phyloP scores from a whole-genome alignment of 805 yeast species.

The Metschnikowia anglica region DNA sequence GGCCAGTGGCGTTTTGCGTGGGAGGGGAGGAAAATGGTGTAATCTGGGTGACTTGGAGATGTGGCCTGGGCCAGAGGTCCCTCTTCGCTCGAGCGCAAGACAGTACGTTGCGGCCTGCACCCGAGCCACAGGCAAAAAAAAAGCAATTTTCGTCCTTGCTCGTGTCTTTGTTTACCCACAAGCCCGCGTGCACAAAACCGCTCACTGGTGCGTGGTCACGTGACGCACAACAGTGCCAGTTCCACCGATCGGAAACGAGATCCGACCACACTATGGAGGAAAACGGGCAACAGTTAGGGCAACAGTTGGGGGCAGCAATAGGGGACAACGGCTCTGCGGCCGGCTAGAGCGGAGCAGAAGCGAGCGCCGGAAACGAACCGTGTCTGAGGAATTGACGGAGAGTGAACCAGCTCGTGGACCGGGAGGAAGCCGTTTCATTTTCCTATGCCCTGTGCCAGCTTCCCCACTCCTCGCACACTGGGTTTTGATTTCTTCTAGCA shows the following conservation, averaged over 20 bases:
- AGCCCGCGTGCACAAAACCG: neutral
- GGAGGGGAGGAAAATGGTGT: neutral
- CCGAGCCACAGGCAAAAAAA: constrained; percentile 1
- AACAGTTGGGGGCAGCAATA: too few relatives aligned
- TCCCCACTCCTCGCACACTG: too few relatives aligned
- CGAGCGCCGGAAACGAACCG: too few relatives aligned
- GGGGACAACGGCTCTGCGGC: too few relatives aligned
- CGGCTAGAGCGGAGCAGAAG: too few relatives aligned
- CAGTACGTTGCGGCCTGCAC: constrained; percentile 9
- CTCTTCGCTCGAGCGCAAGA: constrained; percentile 3
- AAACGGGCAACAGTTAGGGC: neutral
- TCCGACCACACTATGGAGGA: neutral
- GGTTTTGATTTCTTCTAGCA: too few relatives aligned
- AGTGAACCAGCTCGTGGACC: too few relatives aligned
- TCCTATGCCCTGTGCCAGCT: too few relatives aligned
- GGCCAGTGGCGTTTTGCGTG: neutral
- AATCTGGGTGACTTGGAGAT: neutral
- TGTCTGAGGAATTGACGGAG: too few relatives aligned
- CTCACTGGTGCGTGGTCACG: neutral
- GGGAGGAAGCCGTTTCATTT: too few relatives aligned
- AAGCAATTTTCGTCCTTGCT: constrained; percentile 1
- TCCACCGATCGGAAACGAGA: neutral
- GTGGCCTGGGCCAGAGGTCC: neutral
- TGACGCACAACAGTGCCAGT: neutral
- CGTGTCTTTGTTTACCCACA: constrained; percentile 2